These are phyloP conservation scores for Yamagishiella unicocca DNA, from an alignment of 139 green algal genomes.

Conservation along the genomic window DNA sequence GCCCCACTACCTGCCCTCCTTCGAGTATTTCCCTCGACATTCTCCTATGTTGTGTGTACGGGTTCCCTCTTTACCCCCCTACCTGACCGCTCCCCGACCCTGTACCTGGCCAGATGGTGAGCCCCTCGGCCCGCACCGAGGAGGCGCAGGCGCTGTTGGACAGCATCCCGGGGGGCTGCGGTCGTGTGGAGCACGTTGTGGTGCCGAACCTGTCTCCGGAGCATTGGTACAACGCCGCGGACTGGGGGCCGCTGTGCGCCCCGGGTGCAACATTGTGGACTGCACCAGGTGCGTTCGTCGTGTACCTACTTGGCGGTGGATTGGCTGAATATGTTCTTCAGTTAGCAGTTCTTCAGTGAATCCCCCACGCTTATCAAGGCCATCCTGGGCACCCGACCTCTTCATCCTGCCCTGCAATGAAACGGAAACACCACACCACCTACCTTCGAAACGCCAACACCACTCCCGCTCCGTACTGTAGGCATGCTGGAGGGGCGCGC, in stretches of 20 bases:
- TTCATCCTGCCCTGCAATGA: not conserved
- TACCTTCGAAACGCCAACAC: no score
- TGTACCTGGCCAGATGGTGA: not conserved
- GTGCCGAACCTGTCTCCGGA: constrained; percentile 7
- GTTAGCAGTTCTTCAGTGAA: no score
- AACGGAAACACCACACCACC: no score
- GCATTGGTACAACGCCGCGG: not conserved
- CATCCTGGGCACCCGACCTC: not conserved
- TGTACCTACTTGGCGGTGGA: no score
- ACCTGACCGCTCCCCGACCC: not conserved
- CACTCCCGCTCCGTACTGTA: not conserved
- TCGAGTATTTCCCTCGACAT: not conserved
- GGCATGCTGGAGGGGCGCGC: constrained; percentile 11
- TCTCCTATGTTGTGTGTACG: no score
- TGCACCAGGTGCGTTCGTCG: not conserved
- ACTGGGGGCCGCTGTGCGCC: not conserved
- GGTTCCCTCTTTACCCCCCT: not conserved
- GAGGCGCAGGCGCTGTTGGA: constrained; percentile 8
- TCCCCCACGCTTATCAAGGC: not conserved
- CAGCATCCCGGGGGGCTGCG: not conserved
- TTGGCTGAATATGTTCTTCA: no score
- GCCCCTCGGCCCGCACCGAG: not conserved
- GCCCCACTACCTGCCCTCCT: not conserved
- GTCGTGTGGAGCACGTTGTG: not conserved
- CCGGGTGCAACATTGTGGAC: not conserved